Evolutionary conservation across 75 land plant species (phyloP), one percentile per base, ranked within the genome.

Genomic region (Picea sitchensis): DNA sequence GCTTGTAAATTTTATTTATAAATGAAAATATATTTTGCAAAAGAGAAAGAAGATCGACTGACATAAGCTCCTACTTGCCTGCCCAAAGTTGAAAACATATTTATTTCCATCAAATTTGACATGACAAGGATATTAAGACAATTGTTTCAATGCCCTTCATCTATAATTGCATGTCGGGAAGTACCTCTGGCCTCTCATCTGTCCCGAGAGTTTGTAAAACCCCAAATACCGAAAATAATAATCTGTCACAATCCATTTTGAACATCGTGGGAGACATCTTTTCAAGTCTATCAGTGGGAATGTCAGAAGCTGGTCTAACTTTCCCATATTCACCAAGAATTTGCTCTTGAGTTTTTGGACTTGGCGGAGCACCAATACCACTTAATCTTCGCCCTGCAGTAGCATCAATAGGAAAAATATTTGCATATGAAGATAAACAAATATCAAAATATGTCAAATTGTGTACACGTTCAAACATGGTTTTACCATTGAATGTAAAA

Each of bases 121-220:
- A 51, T 9, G 17, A 44, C 3, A 47, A 64, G 32, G 32, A 44
- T 44, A 38, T 71, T 44, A 67, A 71, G 2, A n/a, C 47, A 23
- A 44, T 71, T 71, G 18, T 8, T 21, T 41, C 11, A 47, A 12
- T 71, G 54, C 56, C 21, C n/a, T n/a, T 71, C 14, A 41, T 44
- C 51, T 71, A 44, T 47, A 8, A 71, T 71, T 41, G 20, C 26
- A 41, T 18, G 54, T 41, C n/a, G n/a, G 47, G 23, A 38, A 71
- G 20, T 89, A 96, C 99, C 96, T 98, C 99, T 67, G 99, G 99
- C 75, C 99, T 93, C 72, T 93, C 98, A 89, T 98, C 99, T 32
- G 93, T 87, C 23, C 91, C 94, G 85, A 98, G 91, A 4, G 86
- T 85, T 78, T 95, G 90, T 58, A 98, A 92, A 51, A 98, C 91